Evolutionary conservation across 2,329 filamentous ascomycete genomes (phyloP), one percentile per base, ranked within the genome.

Genomic region (Neonectria magnoliae): DNA sequence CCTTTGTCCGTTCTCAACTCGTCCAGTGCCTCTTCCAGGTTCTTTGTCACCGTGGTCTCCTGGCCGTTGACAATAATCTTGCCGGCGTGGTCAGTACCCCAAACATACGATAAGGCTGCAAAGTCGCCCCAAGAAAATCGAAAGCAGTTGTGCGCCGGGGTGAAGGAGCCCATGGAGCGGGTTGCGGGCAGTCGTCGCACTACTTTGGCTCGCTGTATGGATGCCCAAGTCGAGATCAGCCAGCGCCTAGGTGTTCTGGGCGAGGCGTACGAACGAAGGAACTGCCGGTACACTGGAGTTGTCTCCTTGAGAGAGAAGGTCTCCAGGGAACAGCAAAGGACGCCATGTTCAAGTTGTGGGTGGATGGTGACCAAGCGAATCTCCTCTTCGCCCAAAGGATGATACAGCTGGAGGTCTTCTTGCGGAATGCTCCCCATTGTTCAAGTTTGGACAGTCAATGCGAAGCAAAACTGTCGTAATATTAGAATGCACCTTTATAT

Each of bases 121-220:
- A 62, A 65, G n/a, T 65, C 62, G 29, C 62, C 59, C 58, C 62
- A 62, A 20, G 22, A 41, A 29, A 48, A 62, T 14, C 59, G 58
- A 41, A 51, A 62, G n/a, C 54, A 54, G 18, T 33, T 42, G 13
- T 50, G 16, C 10, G 33, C 27, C 7, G 60, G 60, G 5, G 56
- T 60, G 25, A 63, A 63, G 31, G 25, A 54, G 22, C 47, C 58
- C 60, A 63, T 63, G 9, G 56, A 55, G 10, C 56, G 48, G 29
- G 33, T 29, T 16, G 42, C 33, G 16, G 60, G 55, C 16, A 48
- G 48, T 11, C 47, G 60, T 31, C 53, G 36, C 38, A 56, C 53
- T 18, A 29, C 53, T 20, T 56, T 56, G 18, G 60, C 60, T 9
- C 54, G 33, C 25, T 59, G 47, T 10, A 62, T 59, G 25, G 60